Base-by-base conservation (phyloP, 2,329 filamentous ascomycete genomes). In the Geoglossum cookeanum region DNA sequence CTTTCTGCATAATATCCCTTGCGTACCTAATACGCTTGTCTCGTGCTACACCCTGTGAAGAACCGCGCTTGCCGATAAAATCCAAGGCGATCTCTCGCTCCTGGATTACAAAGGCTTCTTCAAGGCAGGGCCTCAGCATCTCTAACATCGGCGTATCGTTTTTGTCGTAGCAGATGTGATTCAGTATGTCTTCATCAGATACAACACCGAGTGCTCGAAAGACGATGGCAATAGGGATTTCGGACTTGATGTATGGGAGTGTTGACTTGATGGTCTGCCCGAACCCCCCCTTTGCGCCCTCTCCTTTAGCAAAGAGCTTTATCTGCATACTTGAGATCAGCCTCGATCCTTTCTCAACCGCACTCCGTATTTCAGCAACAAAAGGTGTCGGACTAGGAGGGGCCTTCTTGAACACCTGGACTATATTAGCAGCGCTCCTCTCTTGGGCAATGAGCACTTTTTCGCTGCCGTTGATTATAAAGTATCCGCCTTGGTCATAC, bases 401-500 rank as follows among this genome's bases (percentile, higher is more conserved):
- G 0, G 91, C 88, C 74, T 98, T 98, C 73, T 94, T 91, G 80
- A 98, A 98, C 32, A 98, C 91, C 71, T 98, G 92, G 4, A 98
- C 92, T 59, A 97, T 98, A 67, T 98, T 98, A 67, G 91, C 92
- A 45, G 92, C 92, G 68, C 90, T 96, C 61, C 92, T 85, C 71
- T 98, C 92, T 69, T 98, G 92, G 1, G 92, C 92, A 65, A 98
- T 98, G 63, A 98, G 74, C 27, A 98, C 92, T 76, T 98, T 98
- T 68, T 98, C 92, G 70, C 87, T 94, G 48, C 92, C 92, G 72
- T 98, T 98, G 77, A 98, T 98, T 65, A 98, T 88, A 67, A 98
- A 98, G 71, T 98, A 98, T 62, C 92, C 92, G 63, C 92, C 92
- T 67, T 96, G 92, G 66, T 98, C 92, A 69, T 96, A 98, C 0